Evolutionary conservation across 2,329 filamentous ascomycete species (phyloP).

Genomic region (Fusarium heterosporum): DNA sequence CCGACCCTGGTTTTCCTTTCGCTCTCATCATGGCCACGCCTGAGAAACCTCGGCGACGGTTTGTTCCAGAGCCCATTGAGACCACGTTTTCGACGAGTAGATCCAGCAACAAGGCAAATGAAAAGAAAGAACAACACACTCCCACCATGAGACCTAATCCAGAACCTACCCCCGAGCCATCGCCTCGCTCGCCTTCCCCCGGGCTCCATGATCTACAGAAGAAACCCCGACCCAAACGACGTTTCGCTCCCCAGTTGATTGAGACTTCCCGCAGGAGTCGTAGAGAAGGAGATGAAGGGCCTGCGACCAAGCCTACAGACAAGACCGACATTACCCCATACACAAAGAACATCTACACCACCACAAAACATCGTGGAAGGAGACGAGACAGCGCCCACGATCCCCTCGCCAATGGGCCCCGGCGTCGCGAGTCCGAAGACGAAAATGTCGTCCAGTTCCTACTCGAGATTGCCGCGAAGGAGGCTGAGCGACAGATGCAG

Average conservation of each 20-base stretch:
- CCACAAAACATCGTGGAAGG: conserved; percentile 54
- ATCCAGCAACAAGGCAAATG: conserved; percentile 52
- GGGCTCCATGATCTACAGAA: conserved; percentile 56
- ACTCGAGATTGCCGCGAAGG: conserved; percentile 81
- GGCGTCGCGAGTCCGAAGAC: conserved; percentile 76
- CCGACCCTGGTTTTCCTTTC: conserved; percentile 47
- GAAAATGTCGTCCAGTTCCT: conserved; percentile 81
- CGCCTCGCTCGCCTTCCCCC: conserved; percentile 62
- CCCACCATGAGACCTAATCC: conserved; percentile 62
- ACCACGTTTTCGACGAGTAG: conserved; percentile 73
- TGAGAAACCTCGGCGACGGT: conserved; percentile 65
- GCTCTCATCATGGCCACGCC: conserved; percentile 54
- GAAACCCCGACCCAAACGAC: conserved; percentile 58
- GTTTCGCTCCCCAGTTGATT: conserved; percentile 83
- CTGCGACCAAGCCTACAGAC: conserved; percentile 72
- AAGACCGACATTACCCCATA: conserved; percentile 79
- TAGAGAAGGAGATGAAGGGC: conserved; percentile 72
- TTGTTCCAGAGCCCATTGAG: conserved; percentile 77
- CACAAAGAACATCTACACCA: conserved; percentile 70
- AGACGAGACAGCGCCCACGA: conserved; percentile 42
- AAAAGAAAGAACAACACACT: conserved; percentile 30
- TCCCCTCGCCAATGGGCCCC: conserved; percentile 20
- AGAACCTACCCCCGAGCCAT: conserved; percentile 67
- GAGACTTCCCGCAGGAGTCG: conserved; percentile 81
- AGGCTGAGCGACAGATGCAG: conserved; percentile 82